Evolutionary conservation across 2,329 filamentous ascomycete species (phyloP).

Genomic region (Gliomastix tumulicola): DNA sequence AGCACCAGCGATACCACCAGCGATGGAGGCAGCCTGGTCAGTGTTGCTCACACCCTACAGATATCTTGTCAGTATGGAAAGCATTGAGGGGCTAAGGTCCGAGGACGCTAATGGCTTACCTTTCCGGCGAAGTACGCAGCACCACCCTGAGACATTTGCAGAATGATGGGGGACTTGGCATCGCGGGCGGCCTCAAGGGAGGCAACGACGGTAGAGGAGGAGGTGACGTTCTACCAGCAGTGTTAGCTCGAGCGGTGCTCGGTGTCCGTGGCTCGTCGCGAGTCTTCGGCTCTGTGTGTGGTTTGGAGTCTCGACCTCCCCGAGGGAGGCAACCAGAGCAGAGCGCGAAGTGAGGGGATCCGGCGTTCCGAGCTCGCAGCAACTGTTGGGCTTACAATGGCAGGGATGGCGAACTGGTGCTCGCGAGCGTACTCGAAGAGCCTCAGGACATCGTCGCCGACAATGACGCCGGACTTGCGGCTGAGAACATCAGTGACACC

Average conservation of each 20-base stretch:
- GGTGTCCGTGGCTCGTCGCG: not conserved
- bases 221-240: conserved; percentile 67
- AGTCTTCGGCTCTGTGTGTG: too few species aligned
- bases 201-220: conserved; percentile 70
- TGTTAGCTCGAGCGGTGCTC: conserved; percentile 3
- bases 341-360: too few species aligned
- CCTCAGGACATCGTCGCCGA: conserved; percentile 45
- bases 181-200: conserved; percentile 93
- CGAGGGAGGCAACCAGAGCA: too few species aligned
- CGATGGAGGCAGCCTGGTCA: conserved; percentile 82
- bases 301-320: too few species aligned
- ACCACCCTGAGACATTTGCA: conserved; percentile 91
- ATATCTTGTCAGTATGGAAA: conserved; percentile 9
- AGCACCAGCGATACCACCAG: conserved; percentile 79
- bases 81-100: not conserved
- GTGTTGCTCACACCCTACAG: conserved; percentile 65
- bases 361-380: too few species aligned
- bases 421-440: conserved; percentile 89
- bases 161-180: conserved; percentile 82
- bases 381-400: conserved; percentile 42
- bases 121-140: conserved; percentile 90
- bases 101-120: conserved; percentile 33
- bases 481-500: conserved; percentile 34
- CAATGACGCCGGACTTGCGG: conserved; percentile 47
- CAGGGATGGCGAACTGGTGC: conserved; percentile 82